Evolutionary conservation across 768 basidiomycete genomes (phyloP), one percentile per base, ranked within the genome.

Genomic region (Leccinellum luteum): DNA sequence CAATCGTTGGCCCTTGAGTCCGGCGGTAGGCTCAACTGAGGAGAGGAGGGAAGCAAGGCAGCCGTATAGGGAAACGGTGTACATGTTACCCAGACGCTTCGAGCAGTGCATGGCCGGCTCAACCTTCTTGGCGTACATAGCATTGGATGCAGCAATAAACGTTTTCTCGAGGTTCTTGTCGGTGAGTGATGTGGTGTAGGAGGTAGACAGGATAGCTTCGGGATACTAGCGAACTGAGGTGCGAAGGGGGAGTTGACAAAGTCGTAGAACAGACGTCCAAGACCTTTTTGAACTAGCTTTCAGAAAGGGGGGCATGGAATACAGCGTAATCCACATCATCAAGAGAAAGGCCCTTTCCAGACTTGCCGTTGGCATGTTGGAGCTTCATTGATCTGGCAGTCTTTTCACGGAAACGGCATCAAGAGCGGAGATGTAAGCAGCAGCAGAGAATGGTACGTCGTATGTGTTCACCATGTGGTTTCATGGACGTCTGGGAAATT

Each of bases 271-370:
- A 98, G 78, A 56, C 97, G 91, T 35, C 92, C 96, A 72, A 96
- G 89, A 47, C 92, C 94, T 78, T 98, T 99, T 73, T 97, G 90
- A 54, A 97, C 95, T 72, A 97, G 91, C 79, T 99, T 99, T 78
- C 97, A 96, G 75, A 98, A 99, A 0, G 97, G 97, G n/a, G n/a
- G 58, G 88, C 89, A 81, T 99, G 97, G 86, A 98, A 95, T 66
- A 95, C 85, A 62, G 89, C 82, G 72, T 92, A 98, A 77, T 98
- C 96, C 67, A 97, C 83, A 64, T 86, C 83, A 52, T 89, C 86
- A 48, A 92, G 81, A 8, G 90, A 89, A 76, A 94, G 91, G 23
- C 69, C 71, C 1, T 59, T 57, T 6, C 75, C 71, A 31, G 60
- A 56, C 41, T 69, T 61, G 55, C 60, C 60, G 12, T 78, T 73